Conservation (phyloP, 768 basidiomycete species). For the Leccinum sublutescens region DNA sequence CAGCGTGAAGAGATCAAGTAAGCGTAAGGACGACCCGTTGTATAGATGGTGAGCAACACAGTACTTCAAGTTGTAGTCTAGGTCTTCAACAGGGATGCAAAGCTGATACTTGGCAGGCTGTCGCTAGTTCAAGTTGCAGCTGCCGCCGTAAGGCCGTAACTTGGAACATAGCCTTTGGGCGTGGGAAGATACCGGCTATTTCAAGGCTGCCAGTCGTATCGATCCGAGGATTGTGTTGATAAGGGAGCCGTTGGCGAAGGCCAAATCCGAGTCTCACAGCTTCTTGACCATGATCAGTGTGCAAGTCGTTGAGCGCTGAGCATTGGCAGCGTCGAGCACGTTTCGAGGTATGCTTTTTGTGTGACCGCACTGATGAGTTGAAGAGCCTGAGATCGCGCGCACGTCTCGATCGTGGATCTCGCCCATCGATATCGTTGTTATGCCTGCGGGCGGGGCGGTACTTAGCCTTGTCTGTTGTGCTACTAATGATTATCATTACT, state of each 20-base stretch:
- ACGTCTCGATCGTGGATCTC: background rate
- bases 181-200: conserved; percentile 5
- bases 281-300: conserved; percentile 20
- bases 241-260: conserved; percentile 15
- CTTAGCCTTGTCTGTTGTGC: background rate
- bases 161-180: background rate
- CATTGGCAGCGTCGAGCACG: conserved; percentile 3
- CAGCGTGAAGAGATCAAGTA: background rate
- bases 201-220: conserved; percentile 16
- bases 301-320: conserved; percentile 9
- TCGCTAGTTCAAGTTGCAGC: no score
- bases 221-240: conserved; percentile 27
- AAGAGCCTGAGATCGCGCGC: background rate
- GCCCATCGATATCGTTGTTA: background rate
- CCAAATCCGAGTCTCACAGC: background rate
- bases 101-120: no score
- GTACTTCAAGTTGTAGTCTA: no score
- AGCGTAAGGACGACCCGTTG: background rate
- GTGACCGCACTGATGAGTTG: conserved; percentile 8
- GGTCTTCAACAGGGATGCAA: no score
- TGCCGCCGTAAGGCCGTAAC: background rate
- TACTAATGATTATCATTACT: background rate
- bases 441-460: background rate
- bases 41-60: background rate
- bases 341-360: conserved; percentile 14